Evolutionary conservation across 257 asterid genomes (phyloP), one percentile per base, ranked within the genome.

Genomic region (Perilla frutescens): DNA sequence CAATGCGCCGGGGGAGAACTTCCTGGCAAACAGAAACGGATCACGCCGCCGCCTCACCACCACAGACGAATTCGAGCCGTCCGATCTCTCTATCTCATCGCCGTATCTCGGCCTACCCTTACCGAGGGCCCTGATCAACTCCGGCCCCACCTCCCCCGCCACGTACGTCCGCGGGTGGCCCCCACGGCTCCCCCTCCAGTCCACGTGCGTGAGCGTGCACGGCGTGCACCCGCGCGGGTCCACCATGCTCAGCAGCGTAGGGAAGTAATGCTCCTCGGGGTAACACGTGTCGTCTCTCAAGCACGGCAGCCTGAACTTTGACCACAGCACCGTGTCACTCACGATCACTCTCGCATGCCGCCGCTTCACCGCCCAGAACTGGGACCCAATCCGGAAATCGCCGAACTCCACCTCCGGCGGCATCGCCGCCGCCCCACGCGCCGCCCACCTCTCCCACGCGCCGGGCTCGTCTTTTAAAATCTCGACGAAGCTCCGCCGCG

Each of bases 211-310:
- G 8, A 89, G 86, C 7, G 95, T 89, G 31, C 96, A 84, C 1
- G 91, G 85, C 6, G 78, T 70, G 59, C 91, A 86, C 32, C 96
- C 96, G 4, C 74, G 83, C 69, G 85, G 87, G 84, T 91, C 97
- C 81, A 84, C 88, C 92, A 74, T 85, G 76, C 74, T 82, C 68
- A 91, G 74, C 66, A 91, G 77, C 64, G 96, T 91, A 9, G 97
- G 81, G 74, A 91, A 91, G 5, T 91, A 91, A 10, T 91, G 95
- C 88, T 91, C 97, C 78, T 91, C 97, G 0, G 97, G 97, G 61
- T 84, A 91, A 85, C 97, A 91, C 90, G 88, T 77, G 85, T 63
- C 80, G 1, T 59, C 71, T 12, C 6, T 55, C 32, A 88, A 8
- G 80, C 97, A 91, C 14, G 89, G 89, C 0, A 81, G 80, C 86